Evolutionary conservation across 768 basidiomycete genomes (phyloP).

Genomic region (Hemileccinum rubropunctum): DNA sequence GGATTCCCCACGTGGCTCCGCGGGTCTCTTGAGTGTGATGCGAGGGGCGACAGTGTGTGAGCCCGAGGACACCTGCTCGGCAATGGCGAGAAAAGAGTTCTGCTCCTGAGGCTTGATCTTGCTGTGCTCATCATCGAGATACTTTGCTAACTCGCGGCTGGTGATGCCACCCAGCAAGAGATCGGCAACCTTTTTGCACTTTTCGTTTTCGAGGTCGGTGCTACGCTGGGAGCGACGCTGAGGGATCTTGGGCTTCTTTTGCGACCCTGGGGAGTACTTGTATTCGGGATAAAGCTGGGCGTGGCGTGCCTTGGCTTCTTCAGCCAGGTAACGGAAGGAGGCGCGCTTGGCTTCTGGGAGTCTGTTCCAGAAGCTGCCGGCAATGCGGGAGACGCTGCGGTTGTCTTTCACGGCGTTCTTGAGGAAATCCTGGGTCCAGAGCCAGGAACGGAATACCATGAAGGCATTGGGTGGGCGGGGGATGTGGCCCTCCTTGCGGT

Average conservation of each 20-base stretch:
- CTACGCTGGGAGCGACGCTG: constrained; percentile 36
- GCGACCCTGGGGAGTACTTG: constrained; percentile 53
- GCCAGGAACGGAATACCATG: constrained; percentile 75
- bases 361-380: constrained; percentile 65
- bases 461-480: constrained; percentile 84
- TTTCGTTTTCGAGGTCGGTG: constrained; percentile 34
- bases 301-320: constrained; percentile 46
- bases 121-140: constrained; percentile 11
- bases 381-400: constrained; percentile 68
- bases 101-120: background rate
- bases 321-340: constrained; percentile 47
- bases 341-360: constrained; percentile 45
- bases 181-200: constrained; percentile 38
- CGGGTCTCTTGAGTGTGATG: constrained; percentile 9
- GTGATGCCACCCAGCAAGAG: constrained; percentile 35
- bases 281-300: constrained; percentile 54
- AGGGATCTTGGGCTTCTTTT: constrained; percentile 22
- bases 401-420: constrained; percentile 64
- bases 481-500: constrained; percentile 49
- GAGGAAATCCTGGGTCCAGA: constrained; percentile 50
- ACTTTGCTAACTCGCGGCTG: constrained; percentile 28
- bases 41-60: background rate
- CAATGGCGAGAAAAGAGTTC: background rate
- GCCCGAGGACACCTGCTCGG: background rate
- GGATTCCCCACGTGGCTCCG: background rate